Evolutionary conservation across 2,329 filamentous ascomycete species (phyloP), one percentile per base, ranked within the genome.

Genomic region (Dactylellina parvicollis): DNA sequence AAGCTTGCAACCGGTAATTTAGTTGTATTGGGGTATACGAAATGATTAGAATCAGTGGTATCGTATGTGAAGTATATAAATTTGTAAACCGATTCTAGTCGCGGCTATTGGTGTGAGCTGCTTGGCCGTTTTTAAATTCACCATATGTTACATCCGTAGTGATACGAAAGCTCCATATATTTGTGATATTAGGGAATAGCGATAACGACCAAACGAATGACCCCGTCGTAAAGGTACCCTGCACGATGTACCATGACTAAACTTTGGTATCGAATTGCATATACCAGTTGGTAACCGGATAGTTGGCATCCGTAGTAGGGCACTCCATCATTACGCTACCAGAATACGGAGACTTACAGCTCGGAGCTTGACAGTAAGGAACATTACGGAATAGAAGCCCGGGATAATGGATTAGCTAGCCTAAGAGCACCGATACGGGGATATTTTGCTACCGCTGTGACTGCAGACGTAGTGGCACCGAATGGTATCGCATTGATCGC

Each of bases 161-260:
- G 4, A 52, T n/a, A 18, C 47, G 47, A 28, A 52, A 36, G 10
- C 26, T 34, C 47, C 47, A 52, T 7, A 52, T 52, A 36, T 36
- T n/a, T n/a, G 47, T n/a, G 3, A 16, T 36, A 12, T 52, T 10
- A 32, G 10, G 5, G 3, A 34, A 7, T 4, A 28, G 26, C 3
- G 47, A 28, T 34, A 32, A 18, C 4, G 28, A 52, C 47, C 47
- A 52, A 18, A 52, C 47, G 5, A 52, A 22, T 34, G 47, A 52
- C 3, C 26, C n/a, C 20, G 14, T 9, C 12, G 47, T n/a, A 22
- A 34, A 22, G n/a, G 47, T 2, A 16, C 47, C 47, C 3, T 28
- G 47, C 47, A 52, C 20, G 3, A 52, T 18, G 16, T 34, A 52
- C 47, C 47, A 52, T 12, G 47, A 34, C 20, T 12, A 7, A 1